Evolutionary conservation across 2,329 filamentous ascomycete species (phyloP).

Genomic region (Sclerotinia sclerotiorum): DNA sequence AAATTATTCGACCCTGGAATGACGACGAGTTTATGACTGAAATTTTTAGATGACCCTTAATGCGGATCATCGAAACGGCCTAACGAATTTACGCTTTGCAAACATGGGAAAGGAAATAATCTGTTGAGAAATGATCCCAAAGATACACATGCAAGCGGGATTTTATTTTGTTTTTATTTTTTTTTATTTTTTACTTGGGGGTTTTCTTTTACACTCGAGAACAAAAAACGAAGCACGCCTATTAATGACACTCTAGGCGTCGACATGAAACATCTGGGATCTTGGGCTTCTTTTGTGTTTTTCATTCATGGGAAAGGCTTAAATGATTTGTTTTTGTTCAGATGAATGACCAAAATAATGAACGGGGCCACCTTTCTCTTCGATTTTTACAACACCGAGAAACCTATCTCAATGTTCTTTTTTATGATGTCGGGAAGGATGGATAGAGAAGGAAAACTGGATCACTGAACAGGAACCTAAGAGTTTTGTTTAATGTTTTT

Average conservation of each 20-base stretch:
- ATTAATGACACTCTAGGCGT: slow-evolving; percentile 39
- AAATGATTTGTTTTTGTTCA: slow-evolving; percentile 24
- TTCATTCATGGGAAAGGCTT: slow-evolving; percentile 23
- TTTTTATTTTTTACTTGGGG: background rate
- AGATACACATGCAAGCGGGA: slow-evolving; percentile 37
- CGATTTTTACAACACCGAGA: slow-evolving; percentile 15
- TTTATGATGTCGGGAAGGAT: slow-evolving; percentile 21
- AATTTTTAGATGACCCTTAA: slow-evolving; percentile 35
- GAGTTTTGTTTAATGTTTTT: slow-evolving; percentile 13
- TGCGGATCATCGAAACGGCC: slow-evolving; percentile 27
- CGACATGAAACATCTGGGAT: slow-evolving; percentile 22
- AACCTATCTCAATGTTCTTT: slow-evolving; percentile 14
- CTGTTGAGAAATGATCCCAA: slow-evolving; percentile 34
- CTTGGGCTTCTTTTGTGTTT: slow-evolving; percentile 6
- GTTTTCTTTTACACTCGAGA: slow-evolving; percentile 21
- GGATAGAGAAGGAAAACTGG: slow-evolving; percentile 20
- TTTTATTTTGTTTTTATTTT: background rate
- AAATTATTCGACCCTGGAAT: slow-evolving; percentile 43
- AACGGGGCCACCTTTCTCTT: slow-evolving; percentile 12
- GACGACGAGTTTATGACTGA: slow-evolving; percentile 46
- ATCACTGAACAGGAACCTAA: slow-evolving; percentile 13
- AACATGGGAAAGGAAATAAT: slow-evolving; percentile 31
- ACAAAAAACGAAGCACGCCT: slow-evolving; percentile 32
- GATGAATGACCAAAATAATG: slow-evolving; percentile 19
- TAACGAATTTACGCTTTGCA: slow-evolving; percentile 34